phyloP scores from a whole-genome alignment of 2,329 filamentous ascomycete species.

The Curvularia sp. region DNA sequence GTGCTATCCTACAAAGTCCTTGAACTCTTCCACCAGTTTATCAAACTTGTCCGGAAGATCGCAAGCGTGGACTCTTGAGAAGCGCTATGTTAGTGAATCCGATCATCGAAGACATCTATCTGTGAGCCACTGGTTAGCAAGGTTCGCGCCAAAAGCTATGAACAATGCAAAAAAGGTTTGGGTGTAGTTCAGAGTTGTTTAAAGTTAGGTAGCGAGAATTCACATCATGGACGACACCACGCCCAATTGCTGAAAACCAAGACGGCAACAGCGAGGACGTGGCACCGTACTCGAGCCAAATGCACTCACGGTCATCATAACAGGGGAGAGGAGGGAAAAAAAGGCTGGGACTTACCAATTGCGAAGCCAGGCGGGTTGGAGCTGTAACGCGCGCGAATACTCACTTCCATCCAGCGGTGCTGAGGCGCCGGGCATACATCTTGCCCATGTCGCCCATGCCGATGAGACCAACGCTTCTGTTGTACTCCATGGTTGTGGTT shows the following conservation, averaged over 20 bases:
- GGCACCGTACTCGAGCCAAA: slow-evolving; percentile 98
- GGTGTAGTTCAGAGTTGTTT: slow-evolving; percentile 76
- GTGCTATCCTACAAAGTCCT: slow-evolving; percentile 76
- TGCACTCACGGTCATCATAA: slow-evolving; percentile 99
- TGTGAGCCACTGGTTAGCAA: slow-evolving; percentile 47
- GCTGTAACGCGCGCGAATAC: slow-evolving; percentile 38
- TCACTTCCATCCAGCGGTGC: slow-evolving; percentile 97
- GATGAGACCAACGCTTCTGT: slow-evolving; percentile 86
- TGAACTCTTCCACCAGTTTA: slow-evolving; percentile 79
- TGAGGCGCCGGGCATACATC: slow-evolving; percentile 92
- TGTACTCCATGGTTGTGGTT: slow-evolving; percentile 61
- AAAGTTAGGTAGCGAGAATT: slow-evolving; percentile 97
- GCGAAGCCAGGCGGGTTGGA: slow-evolving; percentile 15
- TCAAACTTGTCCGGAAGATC: slow-evolving; percentile 91
- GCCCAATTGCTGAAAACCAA: slow-evolving; percentile 67
- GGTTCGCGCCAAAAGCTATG: slow-evolving; percentile 25
- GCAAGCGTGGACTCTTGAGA: slow-evolving; percentile 86
- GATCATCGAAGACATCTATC: slow-evolving; percentile 28
- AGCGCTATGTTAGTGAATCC: slow-evolving; percentile 31
- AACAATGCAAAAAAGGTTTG: slow-evolving; percentile 26
- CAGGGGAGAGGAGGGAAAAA: slow-evolving; percentile 28
- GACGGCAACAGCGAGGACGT: slow-evolving; percentile 72
- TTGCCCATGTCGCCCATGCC: slow-evolving; percentile 99
- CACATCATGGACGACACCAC: slow-evolving; percentile 91
- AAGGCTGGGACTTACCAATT: slow-evolving; percentile 37